Conservation (phyloP, 805 yeast species). For the Ogataea pilisensis region DNA sequence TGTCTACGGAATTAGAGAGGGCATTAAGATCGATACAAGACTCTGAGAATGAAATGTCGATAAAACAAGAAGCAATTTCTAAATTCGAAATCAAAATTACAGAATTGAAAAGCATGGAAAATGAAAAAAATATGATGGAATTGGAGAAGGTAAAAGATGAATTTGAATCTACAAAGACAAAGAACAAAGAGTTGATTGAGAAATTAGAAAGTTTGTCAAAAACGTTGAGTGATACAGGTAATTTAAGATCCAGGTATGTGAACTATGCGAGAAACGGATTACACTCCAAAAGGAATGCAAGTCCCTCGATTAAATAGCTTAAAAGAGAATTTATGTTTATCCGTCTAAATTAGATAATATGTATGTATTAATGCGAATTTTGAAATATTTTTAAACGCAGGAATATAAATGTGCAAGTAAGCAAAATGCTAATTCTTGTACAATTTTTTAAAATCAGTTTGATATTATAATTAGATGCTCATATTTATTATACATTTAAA, state of each 20-base stretch:
- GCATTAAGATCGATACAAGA: conserved; percentile 48
- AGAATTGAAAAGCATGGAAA: conserved; percentile 5
- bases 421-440: too few species aligned
- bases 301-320: conserved; percentile 13
- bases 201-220: conserved; percentile 16
- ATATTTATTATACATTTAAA: too few species aligned
- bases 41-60: conserved; percentile 32
- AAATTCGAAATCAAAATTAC: conserved; percentile 2
- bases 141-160: conserved; percentile 10
- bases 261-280: conserved; percentile 24
- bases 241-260: conserved; percentile 20
- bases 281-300: conserved; percentile 15
- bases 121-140: conserved; percentile 1
- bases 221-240: conserved; percentile 18
- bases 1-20: conserved; percentile 52
- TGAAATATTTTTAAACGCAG: too few species aligned
- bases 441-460: too few species aligned
- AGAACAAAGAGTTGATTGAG: conserved; percentile 10
- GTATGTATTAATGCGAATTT: too few species aligned
- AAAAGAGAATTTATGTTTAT: too few species aligned
- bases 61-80: conserved; percentile 10
- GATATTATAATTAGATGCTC: too few species aligned
- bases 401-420: too few species aligned
- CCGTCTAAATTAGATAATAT: too few species aligned
- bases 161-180: conserved; percentile 3